A percentile compares a stretch with the other conserved stretches of the same genome.
phyloP scores from a whole-genome alignment of 441 rosid species.

The Erodium moschatum region DNA sequence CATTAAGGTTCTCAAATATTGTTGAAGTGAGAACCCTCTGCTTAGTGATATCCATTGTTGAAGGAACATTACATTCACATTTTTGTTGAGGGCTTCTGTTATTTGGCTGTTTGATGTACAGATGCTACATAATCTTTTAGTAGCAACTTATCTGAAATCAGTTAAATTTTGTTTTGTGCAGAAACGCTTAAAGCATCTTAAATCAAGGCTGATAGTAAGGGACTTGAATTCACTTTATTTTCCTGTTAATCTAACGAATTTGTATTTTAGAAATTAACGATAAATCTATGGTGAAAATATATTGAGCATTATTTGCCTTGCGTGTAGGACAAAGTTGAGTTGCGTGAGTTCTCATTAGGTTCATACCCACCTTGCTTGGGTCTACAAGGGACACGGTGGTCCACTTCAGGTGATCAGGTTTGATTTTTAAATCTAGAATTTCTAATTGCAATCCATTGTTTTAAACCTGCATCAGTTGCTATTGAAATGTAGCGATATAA shows the following conservation, averaged over 20 bases:
- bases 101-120: neutral
- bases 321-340: slow-evolving; percentile 65
- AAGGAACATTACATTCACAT: neutral
- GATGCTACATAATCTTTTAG: neutral
- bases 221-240: slow-evolving; percentile 10
- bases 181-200: slow-evolving; percentile 74
- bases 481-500: neutral
- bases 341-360: slow-evolving; percentile 80
- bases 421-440: slow-evolving; percentile 18
- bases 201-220: slow-evolving; percentile 73
- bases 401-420: slow-evolving; percentile 78
- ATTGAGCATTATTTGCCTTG: slow-evolving; percentile 13
- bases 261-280: neutral
- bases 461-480: neutral
- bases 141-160: slow-evolving; percentile 4
- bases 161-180: slow-evolving; percentile 28
- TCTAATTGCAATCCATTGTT: neutral
- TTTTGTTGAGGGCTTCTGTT: neutral
- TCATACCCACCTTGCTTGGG: slow-evolving; percentile 68
- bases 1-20: slow-evolving; percentile 56
- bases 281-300: slow-evolving; percentile 15
- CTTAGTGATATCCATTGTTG: neutral
- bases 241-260: slow-evolving; percentile 4
- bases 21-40: slow-evolving; percentile 55
- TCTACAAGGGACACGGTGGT: slow-evolving; percentile 75